Evolutionary conservation across 83 land plant species (phyloP).

Genomic region (Picea abies): DNA sequence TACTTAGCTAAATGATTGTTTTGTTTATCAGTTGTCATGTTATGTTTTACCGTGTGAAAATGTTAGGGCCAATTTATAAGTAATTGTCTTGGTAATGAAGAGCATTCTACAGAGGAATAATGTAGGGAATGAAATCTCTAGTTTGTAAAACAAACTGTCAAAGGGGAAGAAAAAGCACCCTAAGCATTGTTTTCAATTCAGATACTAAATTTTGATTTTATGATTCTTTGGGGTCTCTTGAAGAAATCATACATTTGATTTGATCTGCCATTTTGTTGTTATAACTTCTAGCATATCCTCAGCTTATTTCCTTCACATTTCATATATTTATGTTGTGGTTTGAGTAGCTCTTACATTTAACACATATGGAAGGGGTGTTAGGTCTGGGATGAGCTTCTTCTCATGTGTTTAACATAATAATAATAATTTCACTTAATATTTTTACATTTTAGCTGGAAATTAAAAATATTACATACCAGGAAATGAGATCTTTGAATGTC

Average conservation of each 20-base stretch:
- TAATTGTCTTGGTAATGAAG: not conserved
- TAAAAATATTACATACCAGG: too few relatives aligned
- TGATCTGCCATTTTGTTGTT: not conserved
- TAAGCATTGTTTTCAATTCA: not conserved
- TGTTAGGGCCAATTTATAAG: not conserved
- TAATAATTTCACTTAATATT: too few relatives aligned
- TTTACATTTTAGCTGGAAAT: too few relatives aligned
- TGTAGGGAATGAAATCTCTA: not conserved
- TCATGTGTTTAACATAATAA: too few relatives aligned
- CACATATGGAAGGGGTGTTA: too few relatives aligned
- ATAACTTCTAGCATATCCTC: not conserved
- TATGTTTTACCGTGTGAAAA: not conserved
- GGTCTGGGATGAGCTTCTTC: too few relatives aligned
- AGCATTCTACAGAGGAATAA: not conserved
- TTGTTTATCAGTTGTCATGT: not conserved
- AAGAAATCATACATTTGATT: too few relatives aligned
- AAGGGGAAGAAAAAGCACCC: not conserved
- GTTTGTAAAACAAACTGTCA: not conserved
- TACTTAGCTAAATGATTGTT: too few relatives aligned
- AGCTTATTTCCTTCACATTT: too few relatives aligned
- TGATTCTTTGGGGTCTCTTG: not conserved
- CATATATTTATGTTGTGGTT: too few relatives aligned
- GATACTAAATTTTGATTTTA: not conserved
- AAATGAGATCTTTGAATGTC: too few relatives aligned
- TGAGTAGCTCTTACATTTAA: too few relatives aligned